A percentile compares a stretch with the other conserved stretches of the same genome.
These are phyloP conservation scores for Penicillium hesseltinei DNA, from an alignment of 2,329 filamentous ascomycete genomes.

Conservation along the genomic window DNA sequence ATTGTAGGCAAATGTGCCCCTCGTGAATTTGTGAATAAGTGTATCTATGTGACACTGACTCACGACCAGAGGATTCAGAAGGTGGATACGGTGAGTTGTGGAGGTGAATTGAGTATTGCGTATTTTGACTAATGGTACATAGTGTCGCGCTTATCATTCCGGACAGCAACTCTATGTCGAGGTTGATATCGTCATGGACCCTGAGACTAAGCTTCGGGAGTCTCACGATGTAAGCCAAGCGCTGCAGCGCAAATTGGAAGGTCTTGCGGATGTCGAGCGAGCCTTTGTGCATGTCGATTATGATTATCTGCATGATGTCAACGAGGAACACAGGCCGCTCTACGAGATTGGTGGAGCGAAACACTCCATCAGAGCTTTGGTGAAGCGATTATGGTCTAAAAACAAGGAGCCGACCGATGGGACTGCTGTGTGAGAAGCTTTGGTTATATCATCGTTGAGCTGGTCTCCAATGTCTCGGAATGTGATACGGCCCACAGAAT, in stretches of 20 bases:
- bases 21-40: constrained; percentile 12
- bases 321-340: constrained; percentile 3
- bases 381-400: background rate
- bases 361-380: constrained; percentile 1
- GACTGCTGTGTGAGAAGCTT: background rate
- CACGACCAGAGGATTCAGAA: constrained; percentile 12
- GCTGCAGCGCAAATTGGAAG: constrained; percentile 15
- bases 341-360: constrained; percentile 4
- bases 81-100: constrained; percentile 8
- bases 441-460: background rate
- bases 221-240: constrained; percentile 15
- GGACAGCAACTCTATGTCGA: constrained; percentile 11
- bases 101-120: background rate
- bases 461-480: background rate
- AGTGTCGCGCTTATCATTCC: constrained; percentile 12
- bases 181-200: constrained; percentile 16
- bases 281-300: constrained; percentile 18
- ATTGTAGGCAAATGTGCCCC: constrained; percentile 13
- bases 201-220: constrained; percentile 11
- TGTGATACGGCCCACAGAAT: background rate
- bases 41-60: constrained; percentile 13
- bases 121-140: background rate
- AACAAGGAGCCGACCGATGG: background rate
- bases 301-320: constrained; percentile 11
- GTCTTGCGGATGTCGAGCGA: constrained; percentile 10